A percentile compares a stretch with the other conserved stretches of the same genome.
Conservation (phyloP, 495 filamentous ascomycete species). For the Aspergillus olivimuriae region DNA sequence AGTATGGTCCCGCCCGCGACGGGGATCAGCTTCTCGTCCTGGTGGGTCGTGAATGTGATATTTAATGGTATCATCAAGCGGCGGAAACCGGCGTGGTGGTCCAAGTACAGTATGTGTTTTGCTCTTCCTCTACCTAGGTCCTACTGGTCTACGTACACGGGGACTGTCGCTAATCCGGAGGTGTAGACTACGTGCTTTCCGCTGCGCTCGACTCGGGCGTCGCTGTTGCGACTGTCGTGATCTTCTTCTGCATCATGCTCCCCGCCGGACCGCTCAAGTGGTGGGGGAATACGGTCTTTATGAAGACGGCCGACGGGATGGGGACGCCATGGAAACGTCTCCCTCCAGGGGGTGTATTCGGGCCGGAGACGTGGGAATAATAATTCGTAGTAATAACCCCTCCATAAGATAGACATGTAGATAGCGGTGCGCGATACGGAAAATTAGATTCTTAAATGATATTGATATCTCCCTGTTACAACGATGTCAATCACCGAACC, state of each 20-base stretch:
- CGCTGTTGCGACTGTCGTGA: conserved; percentile 54
- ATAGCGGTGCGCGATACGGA: too few species aligned
- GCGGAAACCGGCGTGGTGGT: conserved; percentile 60
- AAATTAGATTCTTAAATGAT: too few species aligned
- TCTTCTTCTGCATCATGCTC: conserved; percentile 67
- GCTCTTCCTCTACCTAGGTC: conserved; percentile 32
- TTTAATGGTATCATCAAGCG: conserved; percentile 58
- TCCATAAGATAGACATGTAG: too few species aligned
- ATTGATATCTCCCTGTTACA: too few species aligned
- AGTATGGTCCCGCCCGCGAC: conserved; percentile 59
- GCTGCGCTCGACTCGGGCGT: conserved; percentile 57
- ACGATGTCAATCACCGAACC: too few species aligned
- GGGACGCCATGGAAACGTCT: conserved; percentile 37
- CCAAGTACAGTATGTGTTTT: conserved; percentile 44
- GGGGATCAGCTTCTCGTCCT: conserved; percentile 62
- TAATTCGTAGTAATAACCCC: too few species aligned
- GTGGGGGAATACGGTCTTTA: conserved; percentile 59
- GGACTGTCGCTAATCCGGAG: too few species aligned
- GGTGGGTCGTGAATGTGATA: conserved; percentile 58
- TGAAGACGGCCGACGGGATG: conserved; percentile 39
- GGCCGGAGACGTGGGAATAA: conserved; percentile 48
- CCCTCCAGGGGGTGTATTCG: conserved; percentile 51
- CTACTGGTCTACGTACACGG: too few species aligned
- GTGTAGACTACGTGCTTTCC: conserved; percentile 56
- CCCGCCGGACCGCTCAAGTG: conserved; percentile 52